Conservation (phyloP, 352 stramenopile genomes). For the Phytophthora hybrid region DNA sequence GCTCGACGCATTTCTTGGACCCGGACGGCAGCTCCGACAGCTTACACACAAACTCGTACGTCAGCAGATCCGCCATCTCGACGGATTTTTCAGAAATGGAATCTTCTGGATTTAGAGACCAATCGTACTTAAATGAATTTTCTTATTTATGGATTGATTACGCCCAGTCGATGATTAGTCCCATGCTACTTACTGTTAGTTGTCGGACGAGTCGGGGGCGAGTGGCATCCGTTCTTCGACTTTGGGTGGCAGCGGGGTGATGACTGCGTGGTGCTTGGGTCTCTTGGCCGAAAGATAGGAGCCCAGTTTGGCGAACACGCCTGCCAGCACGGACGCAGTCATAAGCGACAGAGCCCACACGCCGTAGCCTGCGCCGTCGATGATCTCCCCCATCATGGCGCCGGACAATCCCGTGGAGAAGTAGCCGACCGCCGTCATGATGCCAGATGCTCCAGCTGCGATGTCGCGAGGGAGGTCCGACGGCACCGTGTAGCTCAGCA, state of each 20-base stretch:
- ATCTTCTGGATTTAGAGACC: neutral
- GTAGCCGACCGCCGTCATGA: conserved; percentile 67
- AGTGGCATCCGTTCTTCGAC: conserved; percentile 14
- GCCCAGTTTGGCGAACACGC: conserved; percentile 56
- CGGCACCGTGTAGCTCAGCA: conserved; percentile 69
- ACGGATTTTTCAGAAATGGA: neutral
- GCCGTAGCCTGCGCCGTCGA: conserved; percentile 50
- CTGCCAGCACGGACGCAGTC: conserved; percentile 53
- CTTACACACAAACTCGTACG: conserved; percentile 78
- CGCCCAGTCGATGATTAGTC: conserved; percentile 13
- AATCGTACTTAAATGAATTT: conserved; percentile 20
- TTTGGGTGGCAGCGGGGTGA: conserved; percentile 49
- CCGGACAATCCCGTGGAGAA: conserved; percentile 51
- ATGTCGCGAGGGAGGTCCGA: conserved; percentile 69
- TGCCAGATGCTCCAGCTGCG: conserved; percentile 53
- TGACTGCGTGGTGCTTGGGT: conserved; percentile 41
- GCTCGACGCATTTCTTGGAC: conserved; percentile 59
- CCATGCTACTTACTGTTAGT: neutral
- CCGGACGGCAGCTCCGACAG: conserved; percentile 63
- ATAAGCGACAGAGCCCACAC: conserved; percentile 65
- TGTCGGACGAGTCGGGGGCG: conserved; percentile 10
- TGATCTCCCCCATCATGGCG: conserved; percentile 56
- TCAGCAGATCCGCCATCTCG: conserved; percentile 45
- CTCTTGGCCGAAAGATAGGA: conserved; percentile 59
- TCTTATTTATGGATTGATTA: conserved; percentile 10